These are phyloP conservation scores for Trametes coccinea DNA, from an alignment of 768 basidiomycete species.

Conservation along the genomic window DNA sequence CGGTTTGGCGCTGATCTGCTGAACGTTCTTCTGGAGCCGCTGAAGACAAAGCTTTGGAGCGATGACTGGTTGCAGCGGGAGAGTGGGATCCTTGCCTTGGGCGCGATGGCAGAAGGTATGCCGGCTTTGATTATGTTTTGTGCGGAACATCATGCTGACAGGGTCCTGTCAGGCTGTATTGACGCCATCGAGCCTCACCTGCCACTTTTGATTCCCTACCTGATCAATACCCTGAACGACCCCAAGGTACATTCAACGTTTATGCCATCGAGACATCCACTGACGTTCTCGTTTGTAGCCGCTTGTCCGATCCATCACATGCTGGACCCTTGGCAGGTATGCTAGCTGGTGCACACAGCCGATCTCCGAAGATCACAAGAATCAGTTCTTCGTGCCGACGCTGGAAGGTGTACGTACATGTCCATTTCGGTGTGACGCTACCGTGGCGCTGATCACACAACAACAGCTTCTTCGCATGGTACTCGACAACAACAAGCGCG, in stretches of 20 bases:
- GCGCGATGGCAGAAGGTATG: slow-evolving; percentile 97
- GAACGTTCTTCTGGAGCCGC: slow-evolving; percentile 80
- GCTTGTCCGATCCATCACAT: slow-evolving; percentile 95
- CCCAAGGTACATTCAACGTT: slow-evolving; percentile 63
- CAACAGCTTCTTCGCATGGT: slow-evolving; percentile 94
- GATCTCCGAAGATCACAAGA: slow-evolving; percentile 84
- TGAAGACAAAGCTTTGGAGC: slow-evolving; percentile 95
- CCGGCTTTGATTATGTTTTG: slow-evolving; percentile 7
- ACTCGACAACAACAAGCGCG: slow-evolving; percentile 96
- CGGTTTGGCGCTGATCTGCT: slow-evolving; percentile 89
- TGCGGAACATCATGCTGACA: slow-evolving; percentile 7
- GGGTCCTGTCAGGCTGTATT: slow-evolving; percentile 73
- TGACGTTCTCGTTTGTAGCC: slow-evolving; percentile 52
- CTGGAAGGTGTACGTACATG: slow-evolving; percentile 85
- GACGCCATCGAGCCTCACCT: slow-evolving; percentile 94
- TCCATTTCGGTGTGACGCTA: slow-evolving; percentile 15
- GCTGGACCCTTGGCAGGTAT: slow-evolving; percentile 99
- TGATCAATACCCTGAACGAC: slow-evolving; percentile 88
- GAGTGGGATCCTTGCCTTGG: slow-evolving; percentile 92
- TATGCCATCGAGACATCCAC: too few species aligned
- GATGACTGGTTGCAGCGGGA: slow-evolving; percentile 92
- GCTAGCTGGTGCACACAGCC: slow-evolving; percentile 95
- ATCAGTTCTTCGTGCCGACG: slow-evolving; percentile 90
- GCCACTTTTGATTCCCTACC: slow-evolving; percentile 88
- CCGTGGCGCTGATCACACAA: background rate